A percentile compares a stretch with the other conserved stretches of the same genome.
These are phyloP conservation scores for Beauveria sp. DNA, from an alignment of 2,329 filamentous ascomycete genomes.

Conservation along the genomic window DNA sequence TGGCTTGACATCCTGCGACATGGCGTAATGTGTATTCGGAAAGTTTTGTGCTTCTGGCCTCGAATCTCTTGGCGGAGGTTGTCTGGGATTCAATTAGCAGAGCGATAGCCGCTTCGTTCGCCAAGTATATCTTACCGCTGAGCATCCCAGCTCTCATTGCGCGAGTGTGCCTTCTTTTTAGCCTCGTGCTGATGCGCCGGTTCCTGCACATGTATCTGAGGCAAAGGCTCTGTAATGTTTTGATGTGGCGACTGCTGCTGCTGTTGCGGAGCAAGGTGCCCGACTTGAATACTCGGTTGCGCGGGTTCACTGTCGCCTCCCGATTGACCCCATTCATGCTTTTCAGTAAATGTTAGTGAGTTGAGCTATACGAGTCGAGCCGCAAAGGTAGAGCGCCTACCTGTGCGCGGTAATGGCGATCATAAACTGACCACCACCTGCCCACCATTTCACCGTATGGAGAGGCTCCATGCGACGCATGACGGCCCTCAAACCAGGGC, in stretches of 20 bases:
- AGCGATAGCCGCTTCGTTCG: background rate
- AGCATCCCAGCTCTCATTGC: slow-evolving; percentile 43
- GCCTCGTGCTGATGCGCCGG: slow-evolving; percentile 16
- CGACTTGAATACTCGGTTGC: background rate
- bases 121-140: slow-evolving; percentile 36
- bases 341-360: background rate
- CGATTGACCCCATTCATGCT: background rate
- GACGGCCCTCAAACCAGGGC: slow-evolving; percentile 69
- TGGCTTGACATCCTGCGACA: slow-evolving; percentile 67
- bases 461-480: slow-evolving; percentile 43
- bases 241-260: background rate
- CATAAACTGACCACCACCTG: slow-evolving; percentile 92
- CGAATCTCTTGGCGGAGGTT: slow-evolving; percentile 56
- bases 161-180: slow-evolving; percentile 17
- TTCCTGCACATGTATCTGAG: too few relatives aligned
- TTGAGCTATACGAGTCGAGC: background rate
- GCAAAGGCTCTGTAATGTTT: slow-evolving; percentile 8
- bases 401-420: slow-evolving; percentile 64
- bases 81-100: slow-evolving; percentile 33
- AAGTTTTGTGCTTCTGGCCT: slow-evolving; percentile 82
- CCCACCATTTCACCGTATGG: slow-evolving; percentile 78
- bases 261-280: slow-evolving; percentile 16
- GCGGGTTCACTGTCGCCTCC: background rate
- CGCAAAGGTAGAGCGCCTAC: slow-evolving; percentile 25
- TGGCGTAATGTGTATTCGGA: slow-evolving; percentile 69